phyloP scores from a whole-genome alignment of 345 rosid species.

The Lepidium africanum region DNA sequence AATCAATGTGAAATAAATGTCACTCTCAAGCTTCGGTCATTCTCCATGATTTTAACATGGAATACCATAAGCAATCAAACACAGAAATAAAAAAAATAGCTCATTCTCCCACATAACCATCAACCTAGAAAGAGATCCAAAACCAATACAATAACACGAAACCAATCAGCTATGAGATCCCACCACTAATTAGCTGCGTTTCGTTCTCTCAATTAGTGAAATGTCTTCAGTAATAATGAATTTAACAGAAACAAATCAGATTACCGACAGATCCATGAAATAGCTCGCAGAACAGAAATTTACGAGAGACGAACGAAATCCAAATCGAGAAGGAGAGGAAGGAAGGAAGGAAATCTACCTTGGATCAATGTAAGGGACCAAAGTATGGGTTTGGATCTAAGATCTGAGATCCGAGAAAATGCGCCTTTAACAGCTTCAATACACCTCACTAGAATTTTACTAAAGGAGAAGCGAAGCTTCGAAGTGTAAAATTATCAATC shows the following conservation, averaged over 20 bases:
- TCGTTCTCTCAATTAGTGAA: background rate
- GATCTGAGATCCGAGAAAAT: slow-evolving; percentile 36
- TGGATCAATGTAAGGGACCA: background rate
- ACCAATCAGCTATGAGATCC: background rate
- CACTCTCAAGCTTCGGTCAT: background rate
- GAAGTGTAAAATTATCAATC: slow-evolving; percentile 13
- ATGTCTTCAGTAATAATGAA: background rate
- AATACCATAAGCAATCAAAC: background rate
- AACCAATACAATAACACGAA: background rate
- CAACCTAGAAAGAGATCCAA: slow-evolving; percentile 11
- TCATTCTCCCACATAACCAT: background rate
- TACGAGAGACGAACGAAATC: slow-evolving; percentile 8
- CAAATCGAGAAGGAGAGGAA: background rate
- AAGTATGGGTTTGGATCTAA: slow-evolving; percentile 21
- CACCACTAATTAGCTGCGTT: background rate
- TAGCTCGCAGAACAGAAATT: background rate
- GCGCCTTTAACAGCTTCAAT: slow-evolving; percentile 22
- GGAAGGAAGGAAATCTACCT: slow-evolving; percentile 15
- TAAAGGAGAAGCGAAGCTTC: slow-evolving; percentile 18
- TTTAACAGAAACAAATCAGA: background rate
- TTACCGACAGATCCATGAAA: slow-evolving; percentile 12
- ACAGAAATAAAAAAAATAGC: background rate
- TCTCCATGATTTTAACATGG: background rate
- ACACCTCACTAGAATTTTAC: slow-evolving; percentile 26
- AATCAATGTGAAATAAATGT: background rate